Conservation (phyloP, 2,329 filamentous ascomycete genomes). For the Ciborinia camelliae region DNA sequence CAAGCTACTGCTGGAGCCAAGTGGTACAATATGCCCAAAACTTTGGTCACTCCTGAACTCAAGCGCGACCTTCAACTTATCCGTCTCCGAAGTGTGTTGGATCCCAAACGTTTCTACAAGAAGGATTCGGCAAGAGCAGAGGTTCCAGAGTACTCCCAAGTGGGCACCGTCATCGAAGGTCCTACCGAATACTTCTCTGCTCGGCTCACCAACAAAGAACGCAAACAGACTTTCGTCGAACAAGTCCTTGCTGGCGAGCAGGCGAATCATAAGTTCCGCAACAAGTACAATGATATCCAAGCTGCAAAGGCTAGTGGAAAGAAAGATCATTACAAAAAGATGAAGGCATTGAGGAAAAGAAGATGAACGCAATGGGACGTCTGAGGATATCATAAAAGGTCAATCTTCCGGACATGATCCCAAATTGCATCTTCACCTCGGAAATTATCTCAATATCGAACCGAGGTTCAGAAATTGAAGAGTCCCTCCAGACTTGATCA, state of each 20-base stretch:
- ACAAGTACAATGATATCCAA: constrained; percentile 85
- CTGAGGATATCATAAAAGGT: constrained; percentile 1
- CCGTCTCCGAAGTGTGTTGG: constrained; percentile 82
- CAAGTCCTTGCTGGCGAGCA: constrained; percentile 71
- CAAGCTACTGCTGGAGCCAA: constrained; percentile 69
- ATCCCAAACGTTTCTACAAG: constrained; percentile 63
- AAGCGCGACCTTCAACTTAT: constrained; percentile 88
- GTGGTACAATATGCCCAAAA: constrained; percentile 88
- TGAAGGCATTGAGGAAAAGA: constrained; percentile 49
- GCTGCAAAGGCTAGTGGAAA: constrained; percentile 79
- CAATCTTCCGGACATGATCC: neutral
- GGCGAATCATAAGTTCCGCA: constrained; percentile 69
- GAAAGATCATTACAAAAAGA: constrained; percentile 81
- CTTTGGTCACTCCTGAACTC: constrained; percentile 76
- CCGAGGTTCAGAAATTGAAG: neutral
- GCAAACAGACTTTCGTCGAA: constrained; percentile 81
- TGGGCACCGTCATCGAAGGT: constrained; percentile 84
- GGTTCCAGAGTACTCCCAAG: constrained; percentile 75
- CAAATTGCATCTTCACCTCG: neutral
- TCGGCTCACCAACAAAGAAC: constrained; percentile 79
- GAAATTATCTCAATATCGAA: neutral
- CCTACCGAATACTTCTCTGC: constrained; percentile 82
- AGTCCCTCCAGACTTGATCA: neutral
- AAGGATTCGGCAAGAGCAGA: constrained; percentile 69
- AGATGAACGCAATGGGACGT: constrained; percentile 14